Evolutionary conservation across 2,329 filamentous ascomycete species (phyloP), one percentile per base, ranked within the genome.

Genomic region (Lojkania enalia): DNA sequence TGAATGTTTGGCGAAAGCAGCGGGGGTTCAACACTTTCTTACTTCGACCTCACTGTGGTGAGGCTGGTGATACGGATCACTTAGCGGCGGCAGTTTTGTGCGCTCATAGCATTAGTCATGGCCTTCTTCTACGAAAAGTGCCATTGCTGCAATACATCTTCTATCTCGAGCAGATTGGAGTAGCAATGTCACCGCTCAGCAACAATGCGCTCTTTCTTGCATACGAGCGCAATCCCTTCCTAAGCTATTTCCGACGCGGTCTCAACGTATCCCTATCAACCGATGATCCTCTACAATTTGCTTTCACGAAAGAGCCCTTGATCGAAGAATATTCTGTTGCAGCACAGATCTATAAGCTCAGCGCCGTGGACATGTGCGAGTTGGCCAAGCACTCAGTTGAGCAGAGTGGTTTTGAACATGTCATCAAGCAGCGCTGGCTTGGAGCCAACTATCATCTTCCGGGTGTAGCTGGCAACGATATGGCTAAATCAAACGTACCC

Each of bases 281-380:
- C 0, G 94, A 99, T 63, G 94, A 99, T 66, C 94, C 94, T 16
- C 78, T 99, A 35, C 94, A 99, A 65, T 99, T 99, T 67, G 94
- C 94, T 2, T 99, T 96, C 66, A 99, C 94, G 4, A 99, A 97
- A 63, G 94, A 99, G 70, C 94, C 94, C 1, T 74, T 99, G 45
- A 99, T 99, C 56, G 94, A 99, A 69, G 94, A 99, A 66, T 99
- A 99, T 64, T 91, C 92, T 0, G 94, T 99, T 6, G 94, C 94
- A 3, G 94, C 94, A 3, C 94, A 99, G 71, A 99, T 99, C 47
- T 99, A 97, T 75, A 97, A 97, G 73, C 82, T 99, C 29, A 95
- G 86, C 62, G 87, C 92, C 1, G 91, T 97, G 3, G 94, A 99
- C 63, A 99, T 99, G 94, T 97, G 94, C 66, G 94, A 99, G 72